Evolutionary conservation across 257 asterid genomes (phyloP).

Genomic region (Solanum pennellii): DNA sequence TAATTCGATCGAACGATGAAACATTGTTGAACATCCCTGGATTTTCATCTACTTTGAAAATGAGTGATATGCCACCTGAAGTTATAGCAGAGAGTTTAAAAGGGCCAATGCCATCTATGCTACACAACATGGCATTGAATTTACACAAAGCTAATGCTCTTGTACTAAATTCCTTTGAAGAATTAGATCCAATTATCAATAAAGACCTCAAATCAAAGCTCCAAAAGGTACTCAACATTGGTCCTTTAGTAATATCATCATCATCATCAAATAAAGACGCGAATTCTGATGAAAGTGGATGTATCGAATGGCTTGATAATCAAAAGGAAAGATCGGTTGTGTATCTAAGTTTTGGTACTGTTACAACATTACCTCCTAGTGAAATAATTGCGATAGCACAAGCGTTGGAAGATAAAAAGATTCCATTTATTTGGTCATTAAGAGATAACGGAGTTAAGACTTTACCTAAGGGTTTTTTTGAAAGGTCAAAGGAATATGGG

Average conservation of each 20-base stretch:
- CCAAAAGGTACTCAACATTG: constrained; percentile 8
- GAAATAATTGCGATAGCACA: constrained; percentile 46
- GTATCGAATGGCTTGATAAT: constrained; percentile 7
- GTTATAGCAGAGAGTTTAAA: constrained; percentile 21
- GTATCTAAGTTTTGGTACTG: constrained; percentile 66
- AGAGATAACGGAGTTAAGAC: constrained; percentile 7
- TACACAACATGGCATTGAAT: constrained; percentile 43
- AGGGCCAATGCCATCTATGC: constrained; percentile 30
- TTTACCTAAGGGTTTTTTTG: constrained; percentile 43
- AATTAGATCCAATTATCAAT: constrained; percentile 6
- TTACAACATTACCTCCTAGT: constrained; percentile 25
- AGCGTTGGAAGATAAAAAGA: constrained; percentile 34
- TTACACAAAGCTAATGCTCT: constrained; percentile 38
- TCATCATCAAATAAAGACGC: neutral
- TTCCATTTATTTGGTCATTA: constrained; percentile 64
- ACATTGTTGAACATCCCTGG: constrained; percentile 41
- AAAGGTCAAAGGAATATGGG: constrained; percentile 27
- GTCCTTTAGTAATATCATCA: constrained; percentile 5
- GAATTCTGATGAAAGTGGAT: constrained; percentile 9
- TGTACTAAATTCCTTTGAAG: constrained; percentile 12
- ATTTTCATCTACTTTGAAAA: constrained; percentile 10
- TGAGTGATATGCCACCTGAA: constrained; percentile 51
- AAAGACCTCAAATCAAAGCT: constrained; percentile 13
- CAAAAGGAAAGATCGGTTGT: constrained; percentile 22
- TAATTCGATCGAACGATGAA: constrained; percentile 13